Evolutionary conservation across 768 basidiomycete species (phyloP), one percentile per base, ranked within the genome.

Genomic region (Amanita rubescens): DNA sequence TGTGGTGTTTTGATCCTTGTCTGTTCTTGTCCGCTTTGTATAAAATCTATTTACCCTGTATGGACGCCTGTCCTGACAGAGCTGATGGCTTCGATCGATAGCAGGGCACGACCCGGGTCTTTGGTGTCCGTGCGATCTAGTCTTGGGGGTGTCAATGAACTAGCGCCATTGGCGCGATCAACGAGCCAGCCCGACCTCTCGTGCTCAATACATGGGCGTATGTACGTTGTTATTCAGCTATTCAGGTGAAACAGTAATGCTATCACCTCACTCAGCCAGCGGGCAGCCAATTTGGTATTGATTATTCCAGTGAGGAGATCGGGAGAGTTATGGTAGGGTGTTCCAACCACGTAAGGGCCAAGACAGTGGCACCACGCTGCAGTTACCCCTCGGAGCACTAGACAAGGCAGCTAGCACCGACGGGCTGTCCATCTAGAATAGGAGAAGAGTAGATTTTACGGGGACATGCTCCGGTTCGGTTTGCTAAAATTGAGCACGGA

Each of bases 261-360:
- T 12, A 42, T 42, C 41, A 14, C 41, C 20, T 22, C 20, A 22
- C 19, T 42, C 41, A 42, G 41, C 22, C 11, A 22, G 41, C 41
- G 20, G 12, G 41, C 20, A 34, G 33, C 49, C 49, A 25, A 25
- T 38, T 38, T 51, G 14, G 37, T 24, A 33, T 10, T 17, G 17
- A 25, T 51, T 39, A 51, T 51, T 30, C 15, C 34, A 25, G 33
- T 48, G 47, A 48, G 47, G 32, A 48, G 47, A 48, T 30, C 22
- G 44, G 14, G 33, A 22, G 47, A 30, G 27, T 30, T 30, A 30
- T 30, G 8, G 27, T 30, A 15, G 47, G 19, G 19, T 15, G 50
- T 15, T 12, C 17, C 17, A 37, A 45, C 15, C 42, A 53, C 51
- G 51, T 53, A 53, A 53, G 25, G 43, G 51, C 51, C 51, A 10